phyloP scores from a whole-genome alignment of 179 eudicot species.

The Pouteria campechiana region DNA sequence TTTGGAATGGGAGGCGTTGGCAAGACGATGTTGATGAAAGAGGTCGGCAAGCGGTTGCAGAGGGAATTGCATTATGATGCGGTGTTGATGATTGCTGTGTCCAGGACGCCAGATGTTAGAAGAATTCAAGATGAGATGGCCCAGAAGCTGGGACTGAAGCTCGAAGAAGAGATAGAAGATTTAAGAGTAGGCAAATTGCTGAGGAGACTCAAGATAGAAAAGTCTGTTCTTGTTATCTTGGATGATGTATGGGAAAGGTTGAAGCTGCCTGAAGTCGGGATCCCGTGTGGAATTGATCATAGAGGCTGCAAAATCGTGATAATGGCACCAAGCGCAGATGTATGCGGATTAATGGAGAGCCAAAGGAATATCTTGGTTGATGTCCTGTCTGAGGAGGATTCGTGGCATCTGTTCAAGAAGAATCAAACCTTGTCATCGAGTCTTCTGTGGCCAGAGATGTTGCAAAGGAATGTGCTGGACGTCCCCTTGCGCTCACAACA shows the following conservation, averaged over 20 bases:
- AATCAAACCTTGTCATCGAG: too few species aligned
- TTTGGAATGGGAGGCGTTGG: slow-evolving; percentile 39
- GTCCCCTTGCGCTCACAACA: slow-evolving; percentile 7
- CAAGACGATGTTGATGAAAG: slow-evolving; percentile 25
- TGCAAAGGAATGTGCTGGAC: slow-evolving; percentile 9
- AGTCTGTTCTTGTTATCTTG: slow-evolving; percentile 18
- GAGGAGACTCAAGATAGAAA: slow-evolving; percentile 10
- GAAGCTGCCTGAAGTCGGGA: slow-evolving; percentile 21
- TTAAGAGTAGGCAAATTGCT: slow-evolving; percentile 21
- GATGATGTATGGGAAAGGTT: slow-evolving; percentile 42
- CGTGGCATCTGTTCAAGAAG: slow-evolving; percentile 28
- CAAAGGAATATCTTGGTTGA: slow-evolving; percentile 10
- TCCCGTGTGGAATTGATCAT: slow-evolving; percentile 10
- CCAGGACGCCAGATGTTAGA: slow-evolving; percentile 11
- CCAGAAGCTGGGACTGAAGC: slow-evolving; percentile 10
- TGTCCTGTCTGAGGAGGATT: slow-evolving; percentile 13
- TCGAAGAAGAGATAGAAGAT: slow-evolving; percentile 9
- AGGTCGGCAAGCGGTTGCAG: slow-evolving; percentile 18
- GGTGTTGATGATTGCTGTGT: slow-evolving; percentile 24
- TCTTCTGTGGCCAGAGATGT: slow-evolving; percentile 5
- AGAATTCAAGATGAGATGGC: slow-evolving; percentile 28
- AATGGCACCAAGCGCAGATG: slow-evolving; percentile 19
- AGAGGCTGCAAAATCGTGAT: slow-evolving; percentile 19
- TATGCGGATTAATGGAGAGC: slow-evolving; percentile 26
- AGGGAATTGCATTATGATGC: slow-evolving; percentile 18